phyloP scores from a whole-genome alignment of 2,329 filamentous ascomycete genomes.

The Fusarium neocosmosporiellum region DNA sequence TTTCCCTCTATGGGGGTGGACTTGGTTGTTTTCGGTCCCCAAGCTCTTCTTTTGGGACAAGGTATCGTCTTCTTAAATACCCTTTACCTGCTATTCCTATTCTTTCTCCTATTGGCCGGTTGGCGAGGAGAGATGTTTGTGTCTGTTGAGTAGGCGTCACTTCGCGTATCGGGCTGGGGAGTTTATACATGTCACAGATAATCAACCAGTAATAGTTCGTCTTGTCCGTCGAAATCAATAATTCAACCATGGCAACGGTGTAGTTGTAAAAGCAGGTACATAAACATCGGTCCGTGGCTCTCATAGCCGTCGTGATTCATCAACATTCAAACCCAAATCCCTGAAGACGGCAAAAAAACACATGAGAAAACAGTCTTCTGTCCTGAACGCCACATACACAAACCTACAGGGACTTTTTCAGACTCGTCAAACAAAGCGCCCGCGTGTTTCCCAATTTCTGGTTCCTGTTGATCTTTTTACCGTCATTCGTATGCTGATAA shows the following conservation, averaged over 20 bases:
- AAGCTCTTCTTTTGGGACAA: not conserved
- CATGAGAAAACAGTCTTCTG: not conserved
- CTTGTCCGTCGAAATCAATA: not conserved
- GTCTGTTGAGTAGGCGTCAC: not conserved
- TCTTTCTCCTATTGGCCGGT: not conserved
- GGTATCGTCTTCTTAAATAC: constrained; percentile 13
- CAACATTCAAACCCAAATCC: not conserved
- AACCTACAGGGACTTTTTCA: constrained; percentile 1
- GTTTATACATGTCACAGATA: constrained; percentile 2
- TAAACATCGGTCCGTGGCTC: constrained; percentile 1
- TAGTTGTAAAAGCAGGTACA: constrained; percentile 1
- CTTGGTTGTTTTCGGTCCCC: constrained; percentile 1
- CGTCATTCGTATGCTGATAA: not conserved
- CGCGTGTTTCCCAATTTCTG: constrained; percentile 8
- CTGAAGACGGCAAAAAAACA: not conserved
- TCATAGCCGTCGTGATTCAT: constrained; percentile 24
- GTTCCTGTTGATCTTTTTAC: not conserved
- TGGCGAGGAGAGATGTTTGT: not conserved
- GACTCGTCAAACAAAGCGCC: constrained; percentile 19
- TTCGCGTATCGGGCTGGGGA: not conserved
- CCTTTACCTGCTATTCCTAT: constrained; percentile 7
- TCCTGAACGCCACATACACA: constrained; percentile 25
- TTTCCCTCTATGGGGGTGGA: constrained; percentile 2
- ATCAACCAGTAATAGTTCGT: not conserved
- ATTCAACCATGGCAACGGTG: not conserved